Evolutionary conservation across 1,284 basidiomycete species (phyloP).

Genomic region (Apiotrichum brassicae): DNA sequence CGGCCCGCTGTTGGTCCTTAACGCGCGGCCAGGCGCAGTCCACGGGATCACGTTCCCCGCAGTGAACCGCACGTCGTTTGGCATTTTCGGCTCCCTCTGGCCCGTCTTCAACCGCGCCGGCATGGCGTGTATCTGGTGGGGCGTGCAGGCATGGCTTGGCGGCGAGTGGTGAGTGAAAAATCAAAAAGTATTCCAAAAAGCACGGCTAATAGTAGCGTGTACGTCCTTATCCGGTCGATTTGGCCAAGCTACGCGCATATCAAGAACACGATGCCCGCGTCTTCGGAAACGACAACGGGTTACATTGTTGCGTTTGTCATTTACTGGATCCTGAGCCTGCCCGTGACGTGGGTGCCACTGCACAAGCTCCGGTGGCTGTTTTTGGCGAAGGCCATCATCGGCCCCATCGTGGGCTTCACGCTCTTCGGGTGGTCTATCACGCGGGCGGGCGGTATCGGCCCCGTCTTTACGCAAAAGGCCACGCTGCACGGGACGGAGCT

Average conservation of each 20-base stretch:
- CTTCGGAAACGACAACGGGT: constrained; percentile 49
- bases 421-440: constrained; percentile 77
- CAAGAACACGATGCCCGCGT: constrained; percentile 61
- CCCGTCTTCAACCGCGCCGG: constrained; percentile 17
- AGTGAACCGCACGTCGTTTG: constrained; percentile 66
- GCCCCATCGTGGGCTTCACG: constrained; percentile 60
- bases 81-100: constrained; percentile 58
- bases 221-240: constrained; percentile 64
- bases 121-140: constrained; percentile 62
- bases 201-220: constrained; percentile 47
- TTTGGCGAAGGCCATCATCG: constrained; percentile 66
- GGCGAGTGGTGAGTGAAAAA: constrained; percentile 47
- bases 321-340: constrained; percentile 74
- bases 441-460: constrained; percentile 70
- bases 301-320: constrained; percentile 68
- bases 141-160: constrained; percentile 73
- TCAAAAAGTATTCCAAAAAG: not conserved
- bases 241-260: constrained; percentile 67
- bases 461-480: constrained; percentile 65
- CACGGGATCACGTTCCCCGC: constrained; percentile 72
- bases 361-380: constrained; percentile 78
- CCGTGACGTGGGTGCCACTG: constrained; percentile 72
- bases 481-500: constrained; percentile 63
- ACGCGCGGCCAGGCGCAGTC: constrained; percentile 62
- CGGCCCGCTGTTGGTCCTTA: constrained; percentile 67